A percentile compares a stretch with the other conserved stretches of the same genome.
phyloP scores from a whole-genome alignment of 306 rosid genomes.

The Vigna hirtella region DNA sequence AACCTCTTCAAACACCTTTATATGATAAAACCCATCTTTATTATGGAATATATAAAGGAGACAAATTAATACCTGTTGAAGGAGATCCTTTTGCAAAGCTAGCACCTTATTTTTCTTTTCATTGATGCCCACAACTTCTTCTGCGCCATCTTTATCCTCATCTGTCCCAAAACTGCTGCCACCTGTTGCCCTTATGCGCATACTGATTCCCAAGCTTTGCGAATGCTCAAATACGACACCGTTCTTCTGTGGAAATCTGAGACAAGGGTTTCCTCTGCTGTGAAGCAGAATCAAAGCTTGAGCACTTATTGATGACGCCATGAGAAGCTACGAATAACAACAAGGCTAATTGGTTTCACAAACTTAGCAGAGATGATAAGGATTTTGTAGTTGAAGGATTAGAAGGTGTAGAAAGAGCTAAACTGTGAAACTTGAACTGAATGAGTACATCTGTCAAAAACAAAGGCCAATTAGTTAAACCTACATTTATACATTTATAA shows the following conservation, averaged over 20 bases:
- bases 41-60: background rate
- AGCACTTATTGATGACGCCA: slow-evolving; percentile 63
- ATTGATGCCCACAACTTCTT: slow-evolving; percentile 59
- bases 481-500: background rate
- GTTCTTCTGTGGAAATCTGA: slow-evolving; percentile 11
- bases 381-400: background rate
- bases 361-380: background rate
- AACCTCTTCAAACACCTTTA: no score
- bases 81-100: slow-evolving; percentile 65
- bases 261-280: slow-evolving; percentile 31
- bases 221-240: background rate
- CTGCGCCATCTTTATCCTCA: slow-evolving; percentile 51
- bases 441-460: background rate
- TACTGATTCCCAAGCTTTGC: slow-evolving; percentile 29
- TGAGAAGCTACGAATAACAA: slow-evolving; percentile 23
- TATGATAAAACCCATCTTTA: background rate
- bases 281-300: slow-evolving; percentile 47
- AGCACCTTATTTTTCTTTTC: slow-evolving; percentile 78
- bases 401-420: background rate
- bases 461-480: no score
- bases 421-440: background rate
- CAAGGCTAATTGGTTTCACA: slow-evolving; percentile 1
- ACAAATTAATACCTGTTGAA: slow-evolving; percentile 63
- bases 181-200: slow-evolving; percentile 46
- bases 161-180: slow-evolving; percentile 35